Evolutionary conservation across 192 early-diverging fungal genomes (phyloP), one percentile per base, ranked within the genome.

Genomic region (Kickxella alabastrina): DNA sequence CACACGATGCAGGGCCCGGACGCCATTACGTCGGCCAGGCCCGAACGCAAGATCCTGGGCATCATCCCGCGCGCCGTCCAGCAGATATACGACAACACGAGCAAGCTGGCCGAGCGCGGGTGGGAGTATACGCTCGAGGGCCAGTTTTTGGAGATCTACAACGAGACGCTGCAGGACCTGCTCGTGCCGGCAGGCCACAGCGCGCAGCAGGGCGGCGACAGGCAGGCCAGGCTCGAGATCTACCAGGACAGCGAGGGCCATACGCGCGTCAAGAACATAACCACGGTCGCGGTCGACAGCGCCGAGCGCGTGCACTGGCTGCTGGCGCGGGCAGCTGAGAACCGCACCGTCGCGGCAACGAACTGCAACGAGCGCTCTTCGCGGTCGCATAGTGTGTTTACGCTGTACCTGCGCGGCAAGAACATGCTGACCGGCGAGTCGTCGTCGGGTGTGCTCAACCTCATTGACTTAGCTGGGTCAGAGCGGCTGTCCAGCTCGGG

Each of bases 91-190:
- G 73, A 82, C 19, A 76, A 79, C 28, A 83, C 89, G 18, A 76
- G 85, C 63, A 68, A 76, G 23, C 69, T 94, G 17, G 67, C 82
- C 19, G 73, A 76, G 47, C 87, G 92, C 50, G 89, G 90, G 14
- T 96, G 93, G 96, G 70, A 62, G n/a, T 99, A 95, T 57, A 49
- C 55, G 24, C 85, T 97, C 75, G 85, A 87, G 70, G 89, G 85
- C 4, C 87, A 93, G 54, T 98, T 88, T 65, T 35, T 98, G 26
- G 93, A 98, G 69, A 97, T 98, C 49, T 98, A 98, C 68, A 97
- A 97, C 63, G 95, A 98, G 59, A 79, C 79, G 3, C 80, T 98
- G 17, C 82, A 89, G 39, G 95, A 98, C 59, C 64, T 98, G 36
- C 54, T 96, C 31, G 40, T 61, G 3, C 75, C 81, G 0, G 36